phyloP scores from a whole-genome alignment of 139 green algal species.

The Chlamydomonas sphaeroides region DNA sequence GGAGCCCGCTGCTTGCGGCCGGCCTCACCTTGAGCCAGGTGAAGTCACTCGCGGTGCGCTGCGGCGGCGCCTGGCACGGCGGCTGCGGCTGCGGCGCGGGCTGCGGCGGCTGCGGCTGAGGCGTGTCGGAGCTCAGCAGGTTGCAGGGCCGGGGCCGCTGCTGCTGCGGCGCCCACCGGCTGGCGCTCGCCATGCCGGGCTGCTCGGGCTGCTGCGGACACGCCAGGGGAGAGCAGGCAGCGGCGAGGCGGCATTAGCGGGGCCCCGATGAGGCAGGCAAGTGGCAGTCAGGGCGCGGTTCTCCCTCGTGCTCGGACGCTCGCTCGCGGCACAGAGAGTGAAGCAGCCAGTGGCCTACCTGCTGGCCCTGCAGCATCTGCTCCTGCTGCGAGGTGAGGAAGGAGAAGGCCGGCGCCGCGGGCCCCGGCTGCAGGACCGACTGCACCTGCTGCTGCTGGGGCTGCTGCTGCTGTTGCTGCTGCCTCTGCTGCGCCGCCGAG shows the following conservation, averaged over 20 bases:
- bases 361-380: too few relatives aligned
- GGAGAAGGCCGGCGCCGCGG: too few relatives aligned
- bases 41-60: background rate
- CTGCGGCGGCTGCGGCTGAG: too few relatives aligned
- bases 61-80: too few relatives aligned
- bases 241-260: background rate
- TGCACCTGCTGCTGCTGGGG: background rate
- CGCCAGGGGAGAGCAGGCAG: background rate
- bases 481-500: background rate
- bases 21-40: too few relatives aligned
- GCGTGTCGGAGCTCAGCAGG: too few relatives aligned
- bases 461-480: constrained; percentile 1
- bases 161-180: background rate
- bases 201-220: background rate
- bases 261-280: too few relatives aligned
- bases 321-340: background rate
- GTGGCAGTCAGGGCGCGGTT: too few relatives aligned
- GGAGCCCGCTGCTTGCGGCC: too few relatives aligned
- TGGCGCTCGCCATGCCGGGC: background rate
- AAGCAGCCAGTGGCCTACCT: background rate
- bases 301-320: too few relatives aligned
- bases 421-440: background rate
- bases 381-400: too few relatives aligned
- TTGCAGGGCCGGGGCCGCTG: background rate
- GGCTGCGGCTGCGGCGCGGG: too few relatives aligned